Evolutionary conservation across 495 filamentous ascomycete genomes (phyloP).

Genomic region (Astrothelium macrocarpum): DNA sequence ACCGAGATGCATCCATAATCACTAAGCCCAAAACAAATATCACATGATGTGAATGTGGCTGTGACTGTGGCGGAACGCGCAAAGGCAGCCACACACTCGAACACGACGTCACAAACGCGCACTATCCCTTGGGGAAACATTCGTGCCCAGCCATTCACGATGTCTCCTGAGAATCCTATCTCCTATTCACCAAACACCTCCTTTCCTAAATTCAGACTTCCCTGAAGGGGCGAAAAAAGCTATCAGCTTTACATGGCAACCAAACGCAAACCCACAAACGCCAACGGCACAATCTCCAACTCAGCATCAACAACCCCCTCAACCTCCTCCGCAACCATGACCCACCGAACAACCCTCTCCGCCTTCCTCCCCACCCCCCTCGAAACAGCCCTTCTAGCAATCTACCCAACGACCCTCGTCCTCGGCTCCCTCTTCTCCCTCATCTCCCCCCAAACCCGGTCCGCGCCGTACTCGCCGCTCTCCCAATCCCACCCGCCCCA

Average conservation of each 20-base stretch:
- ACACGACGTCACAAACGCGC: background rate
- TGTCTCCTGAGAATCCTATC: no score
- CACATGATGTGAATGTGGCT: background rate
- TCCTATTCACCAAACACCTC: no score
- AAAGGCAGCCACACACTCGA: constrained; percentile 1
- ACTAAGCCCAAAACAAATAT: no score
- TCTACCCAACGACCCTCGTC: constrained; percentile 69
- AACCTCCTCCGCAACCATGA: background rate
- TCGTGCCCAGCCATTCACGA: no score
- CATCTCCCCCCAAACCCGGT: constrained; percentile 60
- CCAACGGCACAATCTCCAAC: background rate
- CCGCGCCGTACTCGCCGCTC: constrained; percentile 44
- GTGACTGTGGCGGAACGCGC: background rate
- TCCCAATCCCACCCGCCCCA: constrained; percentile 49
- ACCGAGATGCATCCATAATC: no score
- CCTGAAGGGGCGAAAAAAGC: background rate
- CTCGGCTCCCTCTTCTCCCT: constrained; percentile 71
- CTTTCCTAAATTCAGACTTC: no score
- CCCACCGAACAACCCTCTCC: constrained; percentile 23
- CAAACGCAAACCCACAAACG: background rate
- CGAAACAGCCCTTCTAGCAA: constrained; percentile 49
- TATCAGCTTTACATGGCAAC: background rate
- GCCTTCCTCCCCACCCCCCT: constrained; percentile 52
- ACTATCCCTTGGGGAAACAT: background rate
- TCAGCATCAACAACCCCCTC: background rate